phyloP scores from a whole-genome alignment of 257 asterid genomes.

The Verbascum thapsus region DNA sequence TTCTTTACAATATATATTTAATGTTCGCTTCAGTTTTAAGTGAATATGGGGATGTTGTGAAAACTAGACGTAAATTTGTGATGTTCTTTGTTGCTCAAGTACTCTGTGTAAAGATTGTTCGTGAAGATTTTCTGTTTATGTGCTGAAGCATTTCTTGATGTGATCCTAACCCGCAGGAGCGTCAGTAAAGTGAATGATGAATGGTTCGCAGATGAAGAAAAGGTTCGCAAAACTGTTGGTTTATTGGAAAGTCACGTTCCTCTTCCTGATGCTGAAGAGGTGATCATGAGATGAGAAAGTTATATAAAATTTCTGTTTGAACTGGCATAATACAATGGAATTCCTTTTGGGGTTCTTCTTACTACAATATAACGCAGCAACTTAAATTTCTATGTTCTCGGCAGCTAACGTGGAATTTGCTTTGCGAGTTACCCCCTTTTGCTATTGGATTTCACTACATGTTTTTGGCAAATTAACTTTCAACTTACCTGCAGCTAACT shows the following conservation, averaged over 20 bases:
- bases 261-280: conserved; percentile 74
- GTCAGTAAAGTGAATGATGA: conserved; percentile 95
- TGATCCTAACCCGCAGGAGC: conserved; percentile 70
- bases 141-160: conserved; percentile 30
- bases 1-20: conserved; percentile 20
- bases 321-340: conserved; percentile 15
- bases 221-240: conserved; percentile 82
- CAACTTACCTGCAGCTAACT: conserved; percentile 63
- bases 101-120: conserved; percentile 23
- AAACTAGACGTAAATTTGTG: conserved; percentile 14
- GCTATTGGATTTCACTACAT: conserved; percentile 10
- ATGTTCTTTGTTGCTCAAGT: conserved; percentile 21
- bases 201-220: conserved; percentile 94
- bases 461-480: conserved; percentile 23
- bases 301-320: conserved; percentile 22
- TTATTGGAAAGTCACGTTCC: conserved; percentile 67
- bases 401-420: conserved; percentile 90
- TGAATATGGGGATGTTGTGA: conserved; percentile 16
- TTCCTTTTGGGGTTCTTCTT: conserved; percentile 8
- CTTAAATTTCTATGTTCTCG: conserved; percentile 30
- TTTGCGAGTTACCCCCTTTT: not conserved
- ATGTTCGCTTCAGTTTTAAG: conserved; percentile 6
- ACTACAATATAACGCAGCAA: conserved; percentile 10
- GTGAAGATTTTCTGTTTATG: conserved; percentile 12
- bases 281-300: conserved; percentile 34